Evolutionary conservation across 2,329 filamentous ascomycete species (phyloP).

Genomic region (Leptographium radiaticola): DNA sequence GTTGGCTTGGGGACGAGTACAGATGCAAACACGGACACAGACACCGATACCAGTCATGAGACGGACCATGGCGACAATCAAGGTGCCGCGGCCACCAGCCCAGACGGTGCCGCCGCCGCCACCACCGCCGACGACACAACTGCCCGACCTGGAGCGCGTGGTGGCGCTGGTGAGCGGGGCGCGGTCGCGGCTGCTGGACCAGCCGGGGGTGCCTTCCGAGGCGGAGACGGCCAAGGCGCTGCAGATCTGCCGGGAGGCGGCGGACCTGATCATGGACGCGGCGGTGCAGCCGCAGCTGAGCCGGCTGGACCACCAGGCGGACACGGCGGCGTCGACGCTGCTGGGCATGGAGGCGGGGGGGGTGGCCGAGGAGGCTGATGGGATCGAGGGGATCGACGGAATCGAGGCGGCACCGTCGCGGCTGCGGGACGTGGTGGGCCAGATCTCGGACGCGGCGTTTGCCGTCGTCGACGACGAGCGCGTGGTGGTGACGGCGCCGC

Average conservation of each 20-base stretch:
- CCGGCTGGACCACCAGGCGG: slow-evolving; percentile 24
- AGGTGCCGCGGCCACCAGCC: no score
- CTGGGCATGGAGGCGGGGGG: slow-evolving; percentile 25
- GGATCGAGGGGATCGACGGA: not conserved
- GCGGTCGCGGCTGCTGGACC: slow-evolving; percentile 28
- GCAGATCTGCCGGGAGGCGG: slow-evolving; percentile 30
- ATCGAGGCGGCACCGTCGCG: not conserved
- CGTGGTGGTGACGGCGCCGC: slow-evolving; percentile 63
- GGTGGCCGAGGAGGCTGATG: not conserved
- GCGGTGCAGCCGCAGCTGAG: slow-evolving; percentile 27
- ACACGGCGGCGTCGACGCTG: slow-evolving; percentile 39
- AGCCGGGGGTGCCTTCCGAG: slow-evolving; percentile 30
- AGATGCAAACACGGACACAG: not conserved
- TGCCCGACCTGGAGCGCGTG: slow-evolving; percentile 26
- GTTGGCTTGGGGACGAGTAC: not conserved
- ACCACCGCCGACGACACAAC: not conserved
- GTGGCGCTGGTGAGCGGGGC: slow-evolving; percentile 28
- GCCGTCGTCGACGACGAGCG: slow-evolving; percentile 58
- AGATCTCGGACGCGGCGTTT: slow-evolving; percentile 50
- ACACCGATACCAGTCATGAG: no score
- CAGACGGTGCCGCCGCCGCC: no score
- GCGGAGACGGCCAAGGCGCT: slow-evolving; percentile 30
- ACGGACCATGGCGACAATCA: no score
- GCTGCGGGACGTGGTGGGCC: slow-evolving; percentile 31
- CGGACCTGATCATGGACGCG: slow-evolving; percentile 19